Percentiles rank a stretch among this genome's conserved stretches.
Evolutionary conservation across 2,329 filamentous ascomycete species (phyloP).

Genomic region (Pseudocercospora crystallina): DNA sequence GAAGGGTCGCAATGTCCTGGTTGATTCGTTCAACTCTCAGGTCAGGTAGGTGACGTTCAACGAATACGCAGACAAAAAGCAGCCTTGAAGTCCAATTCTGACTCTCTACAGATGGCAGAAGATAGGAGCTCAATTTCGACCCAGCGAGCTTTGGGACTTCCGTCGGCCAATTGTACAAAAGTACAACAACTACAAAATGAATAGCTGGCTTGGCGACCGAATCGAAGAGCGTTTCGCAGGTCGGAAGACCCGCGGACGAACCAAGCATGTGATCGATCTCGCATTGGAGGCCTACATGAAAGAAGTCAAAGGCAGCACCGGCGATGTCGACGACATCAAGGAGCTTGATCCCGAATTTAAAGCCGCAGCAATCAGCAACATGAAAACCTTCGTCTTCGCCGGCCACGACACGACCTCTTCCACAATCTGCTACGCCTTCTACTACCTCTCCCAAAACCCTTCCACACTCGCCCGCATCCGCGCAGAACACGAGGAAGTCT

Average conservation of each 20-base stretch:
- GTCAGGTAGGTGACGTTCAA: constrained; percentile 12
- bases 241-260: constrained; percentile 32
- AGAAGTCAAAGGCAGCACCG: constrained; percentile 34
- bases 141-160: constrained; percentile 39
- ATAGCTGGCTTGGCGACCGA: constrained; percentile 35
- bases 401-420: constrained; percentile 45
- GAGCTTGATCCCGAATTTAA: constrained; percentile 39
- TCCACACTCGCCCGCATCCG: constrained; percentile 38
- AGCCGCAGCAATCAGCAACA: constrained; percentile 36
- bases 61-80: too few relatives aligned
- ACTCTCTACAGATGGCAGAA: constrained; percentile 30
- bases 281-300: constrained; percentile 41
- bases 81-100: too few relatives aligned
- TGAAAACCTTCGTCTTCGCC: constrained; percentile 45
- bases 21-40: constrained; percentile 38
- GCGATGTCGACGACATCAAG: constrained; percentile 25
- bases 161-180: constrained; percentile 35
- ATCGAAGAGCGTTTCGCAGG: constrained; percentile 40
- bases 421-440: constrained; percentile 40
- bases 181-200: constrained; percentile 40
- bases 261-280: constrained; percentile 37
- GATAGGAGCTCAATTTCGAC: constrained; percentile 36
- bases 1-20: constrained; percentile 36
- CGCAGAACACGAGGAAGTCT: constrained; percentile 54
- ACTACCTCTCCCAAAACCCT: constrained; percentile 41